phyloP scores from a whole-genome alignment of 2,329 filamentous ascomycete species.

The Sordariomycetes sp. region DNA sequence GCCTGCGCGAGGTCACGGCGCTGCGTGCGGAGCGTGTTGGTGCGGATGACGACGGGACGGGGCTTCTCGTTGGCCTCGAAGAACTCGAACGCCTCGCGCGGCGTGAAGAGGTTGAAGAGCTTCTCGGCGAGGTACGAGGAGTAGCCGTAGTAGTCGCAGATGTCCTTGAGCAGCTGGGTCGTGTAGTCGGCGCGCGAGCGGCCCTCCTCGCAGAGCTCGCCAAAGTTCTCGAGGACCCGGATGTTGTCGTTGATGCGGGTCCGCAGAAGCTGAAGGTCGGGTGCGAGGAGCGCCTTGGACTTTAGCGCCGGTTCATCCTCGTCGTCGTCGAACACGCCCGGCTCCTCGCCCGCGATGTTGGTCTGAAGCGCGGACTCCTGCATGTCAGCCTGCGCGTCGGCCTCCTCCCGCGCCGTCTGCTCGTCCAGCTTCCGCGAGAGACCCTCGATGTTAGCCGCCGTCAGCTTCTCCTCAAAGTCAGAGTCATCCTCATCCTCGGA shows the following conservation, averaged over 20 bases:
- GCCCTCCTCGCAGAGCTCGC: conserved; percentile 64
- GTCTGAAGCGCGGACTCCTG: conserved; percentile 80
- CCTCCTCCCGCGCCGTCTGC: conserved; percentile 63
- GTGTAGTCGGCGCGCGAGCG: conserved; percentile 83
- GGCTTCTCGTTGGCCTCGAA: conserved; percentile 98
- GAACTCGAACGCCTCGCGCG: conserved; percentile 90
- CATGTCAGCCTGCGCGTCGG: conserved; percentile 73
- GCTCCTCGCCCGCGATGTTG: conserved; percentile 70
- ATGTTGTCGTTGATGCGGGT: conserved; percentile 87
- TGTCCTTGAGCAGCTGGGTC: conserved; percentile 73
- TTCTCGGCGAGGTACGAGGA: conserved; percentile 91
- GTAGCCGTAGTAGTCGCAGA: conserved; percentile 95
- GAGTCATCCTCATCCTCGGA: conserved; percentile 89
- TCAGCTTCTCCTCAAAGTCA: conserved; percentile 80
- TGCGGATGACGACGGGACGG: conserved; percentile 87
- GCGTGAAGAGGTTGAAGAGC: conserved; percentile 82
- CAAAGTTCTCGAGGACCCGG: conserved; percentile 79
- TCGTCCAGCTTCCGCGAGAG: conserved; percentile 75
- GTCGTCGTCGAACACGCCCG: conserved; percentile 35
- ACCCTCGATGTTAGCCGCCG: conserved; percentile 90
- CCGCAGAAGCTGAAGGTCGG: conserved; percentile 79
- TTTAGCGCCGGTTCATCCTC: conserved; percentile 45
- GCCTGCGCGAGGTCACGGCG: conserved; percentile 76
- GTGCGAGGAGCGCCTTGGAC: conserved; percentile 56
- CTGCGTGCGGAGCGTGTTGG: conserved; percentile 78